These are phyloP conservation scores for Marasmius oreades DNA, from an alignment of 1,284 basidiomycete species.

Conservation along the genomic window DNA sequence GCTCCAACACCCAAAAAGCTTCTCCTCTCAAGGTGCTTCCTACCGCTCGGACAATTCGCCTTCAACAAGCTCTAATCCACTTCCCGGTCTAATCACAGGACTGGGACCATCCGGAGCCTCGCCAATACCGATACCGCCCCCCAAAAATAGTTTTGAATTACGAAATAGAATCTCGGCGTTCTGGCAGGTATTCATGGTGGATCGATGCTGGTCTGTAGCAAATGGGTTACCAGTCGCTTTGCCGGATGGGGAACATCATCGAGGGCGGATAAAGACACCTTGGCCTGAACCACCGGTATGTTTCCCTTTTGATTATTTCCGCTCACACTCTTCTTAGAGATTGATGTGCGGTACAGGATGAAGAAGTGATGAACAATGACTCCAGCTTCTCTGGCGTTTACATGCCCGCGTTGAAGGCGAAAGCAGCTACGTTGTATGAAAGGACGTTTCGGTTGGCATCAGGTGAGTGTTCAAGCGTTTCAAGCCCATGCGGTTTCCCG, in stretches of 20 bases:
- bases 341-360: neutral
- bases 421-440: slow-evolving; percentile 48
- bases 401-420: slow-evolving; percentile 38
- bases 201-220: slow-evolving; percentile 54
- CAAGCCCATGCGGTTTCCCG: slow-evolving; percentile 5
- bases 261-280: slow-evolving; percentile 47
- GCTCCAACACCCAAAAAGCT: slow-evolving; percentile 23
- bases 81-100: slow-evolving; percentile 3
- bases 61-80: neutral
- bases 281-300: slow-evolving; percentile 36
- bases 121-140: slow-evolving; percentile 34
- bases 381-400: slow-evolving; percentile 20
- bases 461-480: slow-evolving; percentile 28
- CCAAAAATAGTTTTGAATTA: slow-evolving; percentile 37
- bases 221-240: slow-evolving; percentile 51
- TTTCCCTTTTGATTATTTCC: slow-evolving; percentile 5
- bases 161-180: slow-evolving; percentile 50
- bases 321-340: neutral
- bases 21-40: neutral
- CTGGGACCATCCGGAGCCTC: slow-evolving; percentile 14
- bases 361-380: slow-evolving; percentile 9
- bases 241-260: slow-evolving; percentile 46
- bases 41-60: neutral
- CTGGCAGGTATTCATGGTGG: slow-evolving; percentile 60
- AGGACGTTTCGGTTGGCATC: slow-evolving; percentile 43